Percentiles rank a stretch among this genome's conserved stretches.
Evolutionary conservation across 1,284 basidiomycete genomes (phyloP).

Genomic region (Leccinum pachyderme): DNA sequence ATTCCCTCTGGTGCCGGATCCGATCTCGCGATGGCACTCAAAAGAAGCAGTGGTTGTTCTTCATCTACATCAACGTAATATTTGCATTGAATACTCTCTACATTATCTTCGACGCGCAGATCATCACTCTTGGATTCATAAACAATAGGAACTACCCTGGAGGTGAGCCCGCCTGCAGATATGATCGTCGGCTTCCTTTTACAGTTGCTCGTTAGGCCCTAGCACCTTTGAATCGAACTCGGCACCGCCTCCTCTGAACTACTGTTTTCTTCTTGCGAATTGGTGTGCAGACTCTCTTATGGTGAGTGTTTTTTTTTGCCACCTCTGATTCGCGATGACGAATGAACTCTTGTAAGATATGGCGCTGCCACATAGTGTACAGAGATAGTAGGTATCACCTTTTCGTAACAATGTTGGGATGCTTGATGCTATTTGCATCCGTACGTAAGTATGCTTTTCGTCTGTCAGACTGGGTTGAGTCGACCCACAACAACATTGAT

Average conservation of each 20-base stretch:
- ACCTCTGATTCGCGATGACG: neutral
- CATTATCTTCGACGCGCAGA: conserved; percentile 21
- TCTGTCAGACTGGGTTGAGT: neutral
- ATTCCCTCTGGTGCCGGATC: neutral
- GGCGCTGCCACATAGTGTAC: conserved; percentile 36
- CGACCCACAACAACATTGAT: neutral
- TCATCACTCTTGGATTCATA: conserved; percentile 36
- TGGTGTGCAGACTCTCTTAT: conserved; percentile 31
- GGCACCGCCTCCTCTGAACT: neutral
- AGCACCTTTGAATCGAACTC: neutral
- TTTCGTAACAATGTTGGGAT: conserved; percentile 18
- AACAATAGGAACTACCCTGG: conserved; percentile 37
- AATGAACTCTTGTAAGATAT: conserved; percentile 28
- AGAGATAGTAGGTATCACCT: conserved; percentile 27
- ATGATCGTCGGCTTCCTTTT: neutral
- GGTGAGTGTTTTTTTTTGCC: conserved; percentile 21
- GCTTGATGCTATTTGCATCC: conserved; percentile 24
- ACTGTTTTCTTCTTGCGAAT: neutral
- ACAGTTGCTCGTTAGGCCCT: neutral
- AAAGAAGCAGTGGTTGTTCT: conserved; percentile 15
- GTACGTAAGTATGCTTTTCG: conserved; percentile 17
- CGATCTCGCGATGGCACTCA: neutral
- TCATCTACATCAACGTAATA: conserved; percentile 32
- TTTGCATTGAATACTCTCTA: conserved; percentile 35
- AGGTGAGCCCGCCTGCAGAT: conserved; percentile 18